Evolutionary conservation across 768 basidiomycete species (phyloP).

Genomic region (Termitomyces titanicus): DNA sequence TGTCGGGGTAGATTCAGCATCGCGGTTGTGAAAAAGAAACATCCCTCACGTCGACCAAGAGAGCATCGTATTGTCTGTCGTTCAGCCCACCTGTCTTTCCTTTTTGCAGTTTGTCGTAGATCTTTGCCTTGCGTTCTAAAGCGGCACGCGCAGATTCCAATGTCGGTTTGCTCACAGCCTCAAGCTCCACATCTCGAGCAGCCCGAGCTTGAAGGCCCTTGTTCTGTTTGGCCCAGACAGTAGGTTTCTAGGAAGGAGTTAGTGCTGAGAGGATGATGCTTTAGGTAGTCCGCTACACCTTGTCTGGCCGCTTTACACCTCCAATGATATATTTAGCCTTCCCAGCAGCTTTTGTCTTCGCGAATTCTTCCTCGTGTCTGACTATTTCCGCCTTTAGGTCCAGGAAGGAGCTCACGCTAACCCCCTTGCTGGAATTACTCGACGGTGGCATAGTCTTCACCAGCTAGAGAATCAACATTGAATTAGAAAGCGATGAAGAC

Average conservation of each 20-base stretch:
- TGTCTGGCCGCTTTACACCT: slow-evolving; percentile 63
- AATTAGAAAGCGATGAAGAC: not conserved
- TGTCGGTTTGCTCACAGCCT: slow-evolving; percentile 64
- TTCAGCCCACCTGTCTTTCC: slow-evolving; percentile 77
- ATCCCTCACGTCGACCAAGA: slow-evolving; percentile 72
- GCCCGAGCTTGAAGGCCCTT: slow-evolving; percentile 67
- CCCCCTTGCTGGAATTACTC: slow-evolving; percentile 63
- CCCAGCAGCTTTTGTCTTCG: slow-evolving; percentile 57
- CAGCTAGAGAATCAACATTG: not conserved
- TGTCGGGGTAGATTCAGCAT: slow-evolving; percentile 18
- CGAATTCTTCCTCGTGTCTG: slow-evolving; percentile 57
- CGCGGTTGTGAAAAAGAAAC: not conserved
- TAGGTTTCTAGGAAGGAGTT: slow-evolving; percentile 56
- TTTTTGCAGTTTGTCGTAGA: slow-evolving; percentile 74
- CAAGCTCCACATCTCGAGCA: slow-evolving; percentile 65
- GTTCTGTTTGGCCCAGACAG: slow-evolving; percentile 73
- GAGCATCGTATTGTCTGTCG: slow-evolving; percentile 66
- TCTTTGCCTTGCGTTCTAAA: slow-evolving; percentile 73
- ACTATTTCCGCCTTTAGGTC: slow-evolving; percentile 75
- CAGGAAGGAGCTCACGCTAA: slow-evolving; percentile 75
- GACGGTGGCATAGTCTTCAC: slow-evolving; percentile 14
- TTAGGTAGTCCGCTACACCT: slow-evolving; percentile 39
- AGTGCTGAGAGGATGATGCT: not conserved
- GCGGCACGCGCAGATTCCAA: slow-evolving; percentile 68
- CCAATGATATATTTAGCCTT: slow-evolving; percentile 51